These are phyloP conservation scores for Pezicula radicicola DNA, from an alignment of 2,329 filamentous ascomycete genomes.

Conservation along the genomic window DNA sequence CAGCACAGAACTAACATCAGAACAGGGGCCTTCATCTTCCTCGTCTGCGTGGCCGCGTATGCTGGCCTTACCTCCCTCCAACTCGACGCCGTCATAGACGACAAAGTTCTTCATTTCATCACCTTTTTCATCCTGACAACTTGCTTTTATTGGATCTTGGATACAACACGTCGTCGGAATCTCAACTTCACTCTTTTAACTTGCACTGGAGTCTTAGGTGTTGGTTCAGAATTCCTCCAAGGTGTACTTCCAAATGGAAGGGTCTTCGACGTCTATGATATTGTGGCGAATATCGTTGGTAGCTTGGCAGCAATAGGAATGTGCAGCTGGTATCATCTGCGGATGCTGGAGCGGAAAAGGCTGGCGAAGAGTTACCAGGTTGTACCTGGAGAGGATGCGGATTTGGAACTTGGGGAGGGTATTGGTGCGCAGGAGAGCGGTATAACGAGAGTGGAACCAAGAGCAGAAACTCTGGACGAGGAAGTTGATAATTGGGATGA, in stretches of 20 bases:
- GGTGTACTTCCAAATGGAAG: constrained; percentile 71
- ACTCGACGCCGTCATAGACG: constrained; percentile 62
- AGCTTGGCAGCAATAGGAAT: constrained; percentile 68
- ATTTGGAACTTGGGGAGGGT: constrained; percentile 74
- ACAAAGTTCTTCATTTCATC: constrained; percentile 83
- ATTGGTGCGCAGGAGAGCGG: constrained; percentile 60
- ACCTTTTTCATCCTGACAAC: constrained; percentile 89
- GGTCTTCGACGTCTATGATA: constrained; percentile 75
- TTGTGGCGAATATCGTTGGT: constrained; percentile 83
- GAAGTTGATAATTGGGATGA: constrained; percentile 95
- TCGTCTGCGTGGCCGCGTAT: constrained; percentile 75
- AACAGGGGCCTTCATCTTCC: constrained; percentile 63
- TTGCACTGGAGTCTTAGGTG: constrained; percentile 68
- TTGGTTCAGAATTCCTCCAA: constrained; percentile 76
- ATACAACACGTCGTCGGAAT: constrained; percentile 81
- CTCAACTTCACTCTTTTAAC: constrained; percentile 79
- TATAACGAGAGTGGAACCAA: constrained; percentile 41
- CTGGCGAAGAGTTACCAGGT: constrained; percentile 69
- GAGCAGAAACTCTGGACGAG: constrained; percentile 59
- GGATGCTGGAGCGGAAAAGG: constrained; percentile 88
- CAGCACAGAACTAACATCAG: constrained; percentile 10
- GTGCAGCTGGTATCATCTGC: constrained; percentile 89
- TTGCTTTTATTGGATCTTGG: constrained; percentile 94
- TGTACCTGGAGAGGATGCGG: constrained; percentile 61
- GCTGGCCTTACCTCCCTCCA: constrained; percentile 70